These are phyloP conservation scores for Cystobasidiaceae sp. DNA, from an alignment of 1,284 basidiomycete species.

Conservation along the genomic window DNA sequence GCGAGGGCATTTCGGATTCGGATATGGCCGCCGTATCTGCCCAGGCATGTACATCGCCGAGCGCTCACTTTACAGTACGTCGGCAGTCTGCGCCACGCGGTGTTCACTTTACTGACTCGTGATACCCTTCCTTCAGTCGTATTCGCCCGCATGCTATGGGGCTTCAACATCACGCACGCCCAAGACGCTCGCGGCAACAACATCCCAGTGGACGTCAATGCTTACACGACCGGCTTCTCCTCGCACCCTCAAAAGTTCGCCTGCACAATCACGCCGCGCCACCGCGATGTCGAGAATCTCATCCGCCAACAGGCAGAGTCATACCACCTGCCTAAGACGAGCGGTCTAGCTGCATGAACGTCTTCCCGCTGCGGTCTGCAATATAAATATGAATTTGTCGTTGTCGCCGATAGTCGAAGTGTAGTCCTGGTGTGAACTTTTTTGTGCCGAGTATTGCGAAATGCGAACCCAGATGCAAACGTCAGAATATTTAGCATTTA, in stretches of 20 bases:
- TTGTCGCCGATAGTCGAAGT: too few relatives aligned
- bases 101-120: not conserved
- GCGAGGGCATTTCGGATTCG: slow-evolving; percentile 41
- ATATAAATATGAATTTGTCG: too few relatives aligned
- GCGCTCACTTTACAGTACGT: slow-evolving; percentile 25
- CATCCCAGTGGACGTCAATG: slow-evolving; percentile 34
- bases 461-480: too few relatives aligned
- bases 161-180: slow-evolving; percentile 39
- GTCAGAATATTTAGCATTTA: too few relatives aligned
- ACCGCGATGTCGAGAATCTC: slow-evolving; percentile 7
- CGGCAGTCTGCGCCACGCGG: not conserved
- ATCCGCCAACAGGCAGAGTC: slow-evolving; percentile 14
- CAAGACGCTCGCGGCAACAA: slow-evolving; percentile 37
- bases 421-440: too few relatives aligned
- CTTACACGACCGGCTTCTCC: slow-evolving; percentile 33
- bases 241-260: slow-evolving; percentile 30
- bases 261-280: slow-evolving; percentile 25
- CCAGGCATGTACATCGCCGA: slow-evolving; percentile 32
- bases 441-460: too few relatives aligned
- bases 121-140: too few relatives aligned
- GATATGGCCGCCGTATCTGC: slow-evolving; percentile 33
- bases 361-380: not conserved
- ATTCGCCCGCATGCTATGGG: slow-evolving; percentile 32
- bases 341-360: not conserved
- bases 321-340: slow-evolving; percentile 26